phyloP scores from a whole-genome alignment of 345 rosid species.

The Brassica juncea region DNA sequence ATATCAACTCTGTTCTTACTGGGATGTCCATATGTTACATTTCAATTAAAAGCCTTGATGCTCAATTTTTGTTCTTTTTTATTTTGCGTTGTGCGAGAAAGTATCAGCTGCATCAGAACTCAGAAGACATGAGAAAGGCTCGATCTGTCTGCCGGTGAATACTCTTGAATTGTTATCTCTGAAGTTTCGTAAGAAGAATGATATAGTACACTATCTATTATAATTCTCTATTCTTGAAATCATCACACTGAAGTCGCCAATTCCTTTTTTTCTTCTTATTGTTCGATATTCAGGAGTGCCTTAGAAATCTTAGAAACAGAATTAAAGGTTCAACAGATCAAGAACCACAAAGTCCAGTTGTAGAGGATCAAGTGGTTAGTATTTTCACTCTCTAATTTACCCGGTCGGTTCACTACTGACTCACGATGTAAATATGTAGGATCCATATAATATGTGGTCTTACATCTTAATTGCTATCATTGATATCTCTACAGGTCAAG shows the following conservation, averaged over 20 bases:
- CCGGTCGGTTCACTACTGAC: conserved; percentile 7
- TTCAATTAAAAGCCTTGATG: conserved; percentile 62
- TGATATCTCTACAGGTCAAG: conserved; percentile 55
- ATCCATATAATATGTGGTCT: not conserved
- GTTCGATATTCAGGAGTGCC: conserved; percentile 61
- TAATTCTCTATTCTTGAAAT: not conserved
- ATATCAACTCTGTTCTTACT: conserved; percentile 29
- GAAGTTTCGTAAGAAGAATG: conserved; percentile 7
- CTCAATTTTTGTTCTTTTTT: not conserved
- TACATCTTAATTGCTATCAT: not conserved
- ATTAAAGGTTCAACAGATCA: conserved; percentile 43
- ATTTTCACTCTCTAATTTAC: not conserved
- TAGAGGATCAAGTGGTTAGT: conserved; percentile 50
- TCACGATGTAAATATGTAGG: not conserved
- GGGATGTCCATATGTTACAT: conserved; percentile 59
- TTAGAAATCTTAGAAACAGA: conserved; percentile 77
- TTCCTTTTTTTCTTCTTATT: not conserved
- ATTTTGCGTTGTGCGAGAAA: conserved; percentile 52
- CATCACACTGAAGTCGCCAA: not conserved
- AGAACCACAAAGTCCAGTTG: conserved; percentile 29
- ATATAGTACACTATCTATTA: not conserved
- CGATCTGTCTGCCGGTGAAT: conserved; percentile 78
- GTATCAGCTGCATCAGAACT: conserved; percentile 92
- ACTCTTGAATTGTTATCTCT: not conserved
- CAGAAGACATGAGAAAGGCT: conserved; percentile 97